Percentiles rank a stretch among this genome's conserved stretches.
Evolutionary conservation across 2,329 filamentous ascomycete genomes (phyloP).

Genomic region (Scedosporium apiospermum): DNA sequence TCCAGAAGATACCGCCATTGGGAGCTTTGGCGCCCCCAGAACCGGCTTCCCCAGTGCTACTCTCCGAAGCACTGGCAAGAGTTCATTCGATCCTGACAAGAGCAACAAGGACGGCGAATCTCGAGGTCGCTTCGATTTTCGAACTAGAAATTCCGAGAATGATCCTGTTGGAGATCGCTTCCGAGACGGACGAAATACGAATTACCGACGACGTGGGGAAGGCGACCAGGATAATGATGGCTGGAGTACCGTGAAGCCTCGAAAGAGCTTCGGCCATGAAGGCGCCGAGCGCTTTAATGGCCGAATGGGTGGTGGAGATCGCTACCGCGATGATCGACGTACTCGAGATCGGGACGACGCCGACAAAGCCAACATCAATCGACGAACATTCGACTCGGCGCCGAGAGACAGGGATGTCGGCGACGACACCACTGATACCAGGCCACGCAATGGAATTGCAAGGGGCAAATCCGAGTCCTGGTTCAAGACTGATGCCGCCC

Average conservation of each 20-base stretch:
- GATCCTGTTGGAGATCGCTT: conserved; percentile 40
- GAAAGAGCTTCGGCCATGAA: conserved; percentile 64
- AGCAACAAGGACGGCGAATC: conserved; percentile 38
- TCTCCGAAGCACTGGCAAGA: conserved; percentile 31
- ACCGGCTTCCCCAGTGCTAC: conserved; percentile 17
- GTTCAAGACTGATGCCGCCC: conserved; percentile 50
- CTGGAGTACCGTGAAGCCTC: conserved; percentile 65
- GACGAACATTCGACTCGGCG: conserved; percentile 39
- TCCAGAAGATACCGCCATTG: conserved; percentile 72
- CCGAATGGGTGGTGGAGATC: conserved; percentile 46
- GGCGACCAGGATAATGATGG: conserved; percentile 58
- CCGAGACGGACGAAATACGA: conserved; percentile 35
- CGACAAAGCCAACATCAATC: conserved; percentile 36
- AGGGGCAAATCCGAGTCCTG: conserved; percentile 65
- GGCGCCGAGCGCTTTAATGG: conserved; percentile 63
- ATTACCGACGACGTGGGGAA: conserved; percentile 43
- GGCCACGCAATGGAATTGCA: conserved; percentile 51
- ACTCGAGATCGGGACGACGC: conserved; percentile 47
- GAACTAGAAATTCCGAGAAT: conserved; percentile 37
- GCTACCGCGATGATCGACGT: conserved; percentile 32
- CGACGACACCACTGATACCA: conserved; percentile 40
- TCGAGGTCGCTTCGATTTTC: conserved; percentile 52
- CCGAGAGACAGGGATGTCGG: conserved; percentile 37
- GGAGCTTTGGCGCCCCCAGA: conserved; percentile 69
- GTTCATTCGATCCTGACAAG: conserved; percentile 30